Conservation (phyloP, 768 basidiomycete genomes). For the Melanogaster broomeanus region DNA sequence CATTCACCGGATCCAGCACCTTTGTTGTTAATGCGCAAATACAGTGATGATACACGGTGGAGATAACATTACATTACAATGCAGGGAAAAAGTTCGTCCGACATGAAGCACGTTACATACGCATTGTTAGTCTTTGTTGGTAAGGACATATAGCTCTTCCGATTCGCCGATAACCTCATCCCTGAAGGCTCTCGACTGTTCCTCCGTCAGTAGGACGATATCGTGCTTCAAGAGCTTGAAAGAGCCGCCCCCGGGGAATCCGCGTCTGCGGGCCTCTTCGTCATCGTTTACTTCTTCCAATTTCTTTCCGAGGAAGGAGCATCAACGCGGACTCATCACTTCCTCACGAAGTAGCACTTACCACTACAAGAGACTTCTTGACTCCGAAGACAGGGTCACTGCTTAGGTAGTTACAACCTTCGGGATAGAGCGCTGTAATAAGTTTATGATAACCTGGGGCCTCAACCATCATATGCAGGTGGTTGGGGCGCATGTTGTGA, state of each 20-base stretch:
- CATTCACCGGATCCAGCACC: too few relatives aligned
- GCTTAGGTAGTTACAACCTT: constrained; percentile 62
- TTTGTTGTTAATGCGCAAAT: too few relatives aligned
- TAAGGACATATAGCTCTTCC: neutral
- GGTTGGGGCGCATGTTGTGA: constrained; percentile 79
- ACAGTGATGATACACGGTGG: too few relatives aligned
- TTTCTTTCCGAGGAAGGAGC: constrained; percentile 37
- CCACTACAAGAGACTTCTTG: constrained; percentile 75
- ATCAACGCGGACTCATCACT: neutral
- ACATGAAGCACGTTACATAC: too few relatives aligned
- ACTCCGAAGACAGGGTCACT: constrained; percentile 85
- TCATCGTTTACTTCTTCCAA: constrained; percentile 55
- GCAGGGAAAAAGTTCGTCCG: too few relatives aligned
- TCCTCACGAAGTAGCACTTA: constrained; percentile 35
- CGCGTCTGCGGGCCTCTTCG: constrained; percentile 51
- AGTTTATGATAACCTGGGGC: constrained; percentile 75
- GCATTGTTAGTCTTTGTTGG: neutral
- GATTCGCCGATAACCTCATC: constrained; percentile 14
- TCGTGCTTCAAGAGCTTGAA: constrained; percentile 52
- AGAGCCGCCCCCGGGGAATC: constrained; percentile 44
- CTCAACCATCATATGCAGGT: constrained; percentile 73
- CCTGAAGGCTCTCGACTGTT: constrained; percentile 38
- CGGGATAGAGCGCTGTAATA: constrained; percentile 72
- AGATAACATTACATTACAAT: too few relatives aligned
- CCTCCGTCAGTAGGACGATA: constrained; percentile 45